Evolutionary conservation across 192 early-diverging fungal genomes (phyloP).

Genomic region (Phycomyces blakesleeanus): DNA sequence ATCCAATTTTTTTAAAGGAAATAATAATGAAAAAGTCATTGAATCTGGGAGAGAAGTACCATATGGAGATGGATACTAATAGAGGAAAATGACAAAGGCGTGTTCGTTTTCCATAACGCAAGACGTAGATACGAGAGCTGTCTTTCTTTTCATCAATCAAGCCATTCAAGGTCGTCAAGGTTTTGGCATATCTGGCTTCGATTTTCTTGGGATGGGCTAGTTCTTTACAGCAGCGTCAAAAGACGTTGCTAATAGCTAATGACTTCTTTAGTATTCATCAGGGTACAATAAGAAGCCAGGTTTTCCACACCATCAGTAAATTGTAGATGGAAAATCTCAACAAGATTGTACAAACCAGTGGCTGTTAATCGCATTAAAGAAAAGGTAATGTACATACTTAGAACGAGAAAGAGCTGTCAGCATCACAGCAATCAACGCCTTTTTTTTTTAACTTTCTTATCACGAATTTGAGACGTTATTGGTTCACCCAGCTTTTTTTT

Average conservation of each 20-base stretch:
- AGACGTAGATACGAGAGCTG: slow-evolving; percentile 11
- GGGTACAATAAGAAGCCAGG: slow-evolving; percentile 12
- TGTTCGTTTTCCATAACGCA: slow-evolving; percentile 2
- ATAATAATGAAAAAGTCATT: too few relatives aligned
- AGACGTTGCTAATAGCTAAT: slow-evolving; percentile 18
- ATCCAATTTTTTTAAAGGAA: too few relatives aligned
- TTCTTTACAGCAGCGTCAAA: slow-evolving; percentile 17
- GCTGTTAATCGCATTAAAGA: slow-evolving; percentile 16
- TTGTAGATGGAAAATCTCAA: slow-evolving; percentile 14
- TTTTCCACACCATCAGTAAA: slow-evolving; percentile 16
- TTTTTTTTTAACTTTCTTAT: neutral
- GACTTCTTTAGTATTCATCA: slow-evolving; percentile 15
- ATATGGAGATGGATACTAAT: too few relatives aligned
- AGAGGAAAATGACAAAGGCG: too few relatives aligned
- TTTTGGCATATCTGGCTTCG: slow-evolving; percentile 8
- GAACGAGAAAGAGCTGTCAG: neutral
- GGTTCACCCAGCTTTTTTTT: slow-evolving; percentile 6
- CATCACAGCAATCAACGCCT: slow-evolving; percentile 3
- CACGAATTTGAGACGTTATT: slow-evolving; percentile 22
- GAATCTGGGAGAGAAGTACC: too few relatives aligned
- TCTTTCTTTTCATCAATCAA: slow-evolving; percentile 13
- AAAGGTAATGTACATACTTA: slow-evolving; percentile 16
- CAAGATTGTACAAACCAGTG: slow-evolving; percentile 19
- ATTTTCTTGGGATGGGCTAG: slow-evolving; percentile 7
- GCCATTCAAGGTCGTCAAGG: neutral